Conservation (phyloP, 2,329 filamentous ascomycete species). For the Diaporthe sp. region DNA sequence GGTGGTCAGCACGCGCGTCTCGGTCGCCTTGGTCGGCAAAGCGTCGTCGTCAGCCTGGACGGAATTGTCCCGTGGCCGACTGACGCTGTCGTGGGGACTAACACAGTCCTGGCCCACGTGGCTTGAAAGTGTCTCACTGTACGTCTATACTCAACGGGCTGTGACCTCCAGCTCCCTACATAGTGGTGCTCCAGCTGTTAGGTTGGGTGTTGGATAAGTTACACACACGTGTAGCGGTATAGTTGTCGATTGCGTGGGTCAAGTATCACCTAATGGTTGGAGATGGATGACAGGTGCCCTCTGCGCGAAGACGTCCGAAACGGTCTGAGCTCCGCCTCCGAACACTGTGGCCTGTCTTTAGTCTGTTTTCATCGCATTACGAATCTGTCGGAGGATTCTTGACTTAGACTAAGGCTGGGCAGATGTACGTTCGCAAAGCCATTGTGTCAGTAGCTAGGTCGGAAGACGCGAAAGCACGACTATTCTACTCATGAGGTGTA, state of each 20-base stretch:
- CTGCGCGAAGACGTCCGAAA: background rate
- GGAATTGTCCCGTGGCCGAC: background rate
- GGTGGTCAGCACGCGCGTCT: conserved; percentile 31
- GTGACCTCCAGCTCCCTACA: background rate
- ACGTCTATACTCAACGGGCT: background rate
- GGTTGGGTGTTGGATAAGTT: background rate
- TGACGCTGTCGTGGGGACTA: conserved; percentile 28
- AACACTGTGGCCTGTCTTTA: background rate
- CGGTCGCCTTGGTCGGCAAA: conserved; percentile 18
- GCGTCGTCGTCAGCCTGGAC: conserved; percentile 23
- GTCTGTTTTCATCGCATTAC: too few relatives aligned
- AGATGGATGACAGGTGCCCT: too few relatives aligned
- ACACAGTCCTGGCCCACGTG: background rate
- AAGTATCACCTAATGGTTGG: background rate
- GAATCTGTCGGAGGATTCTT: background rate
- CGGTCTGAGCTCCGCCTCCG: background rate
- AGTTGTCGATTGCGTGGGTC: background rate
- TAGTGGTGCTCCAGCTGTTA: background rate
- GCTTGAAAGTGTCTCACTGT: background rate
- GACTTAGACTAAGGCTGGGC: background rate
- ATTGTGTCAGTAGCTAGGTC: background rate
- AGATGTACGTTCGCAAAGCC: background rate
- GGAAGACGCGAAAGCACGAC: background rate
- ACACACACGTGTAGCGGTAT: background rate
- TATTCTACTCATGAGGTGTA: background rate